Percentiles rank a stretch among this genome's conserved stretches.
Conservation (phyloP, 805 yeast species). For the Spathaspora sp. region DNA sequence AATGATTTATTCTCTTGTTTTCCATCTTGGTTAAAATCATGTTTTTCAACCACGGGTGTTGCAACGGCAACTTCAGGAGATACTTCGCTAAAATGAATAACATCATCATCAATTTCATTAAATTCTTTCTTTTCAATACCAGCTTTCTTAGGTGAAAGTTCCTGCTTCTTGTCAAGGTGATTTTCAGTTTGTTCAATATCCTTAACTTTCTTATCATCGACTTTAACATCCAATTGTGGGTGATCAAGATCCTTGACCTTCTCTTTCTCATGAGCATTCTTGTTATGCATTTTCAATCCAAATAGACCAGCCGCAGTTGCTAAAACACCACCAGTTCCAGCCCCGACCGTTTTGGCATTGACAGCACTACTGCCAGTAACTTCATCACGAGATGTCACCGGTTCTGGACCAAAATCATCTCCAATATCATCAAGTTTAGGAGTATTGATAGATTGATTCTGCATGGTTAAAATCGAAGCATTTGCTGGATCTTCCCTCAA, state of each 20-base stretch:
- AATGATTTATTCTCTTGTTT: background rate
- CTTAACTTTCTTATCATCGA: constrained; percentile 1
- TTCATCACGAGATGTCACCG: background rate
- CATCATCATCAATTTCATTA: background rate
- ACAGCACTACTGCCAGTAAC: background rate
- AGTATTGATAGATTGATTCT: constrained; percentile 6
- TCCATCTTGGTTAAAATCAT: background rate
- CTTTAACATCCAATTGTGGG: background rate
- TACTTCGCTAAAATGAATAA: background rate
- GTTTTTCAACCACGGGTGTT: background rate
- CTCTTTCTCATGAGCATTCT: background rate
- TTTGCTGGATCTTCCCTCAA: constrained; percentile 7
- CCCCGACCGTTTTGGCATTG: background rate
- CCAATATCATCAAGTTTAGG: constrained; percentile 5
- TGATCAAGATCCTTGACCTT: background rate
- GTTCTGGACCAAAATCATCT: background rate
- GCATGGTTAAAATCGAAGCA: constrained; percentile 9
- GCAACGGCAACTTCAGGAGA: background rate
- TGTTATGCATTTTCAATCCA: background rate
- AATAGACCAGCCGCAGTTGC: background rate
- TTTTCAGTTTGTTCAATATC: constrained; percentile 1
- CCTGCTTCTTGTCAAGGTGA: background rate
- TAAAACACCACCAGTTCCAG: background rate
- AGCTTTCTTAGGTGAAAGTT: no score
- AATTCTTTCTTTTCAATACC: background rate